Conservation (phyloP, 2,329 filamentous ascomycete genomes). For the Aspergillus proliferans region DNA sequence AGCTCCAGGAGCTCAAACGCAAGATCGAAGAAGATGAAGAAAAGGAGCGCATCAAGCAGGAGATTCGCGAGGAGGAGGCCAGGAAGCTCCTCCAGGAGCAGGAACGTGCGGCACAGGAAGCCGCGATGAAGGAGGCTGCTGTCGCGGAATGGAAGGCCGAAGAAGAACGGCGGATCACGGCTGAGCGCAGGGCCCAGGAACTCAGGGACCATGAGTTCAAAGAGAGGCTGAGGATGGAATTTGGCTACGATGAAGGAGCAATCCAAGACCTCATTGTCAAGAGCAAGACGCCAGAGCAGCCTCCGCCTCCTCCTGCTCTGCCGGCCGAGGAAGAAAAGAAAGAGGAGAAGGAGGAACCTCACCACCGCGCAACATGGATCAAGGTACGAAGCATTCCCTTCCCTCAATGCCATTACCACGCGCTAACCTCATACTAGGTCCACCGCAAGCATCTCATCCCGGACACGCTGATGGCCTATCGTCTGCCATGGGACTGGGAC, state of each 20-base stretch:
- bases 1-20: conserved; percentile 26
- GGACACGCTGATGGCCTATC: conserved; percentile 42
- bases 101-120: conserved; percentile 24
- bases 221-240: conserved; percentile 33
- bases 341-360: conserved; percentile 24
- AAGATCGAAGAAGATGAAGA: conserved; percentile 40
- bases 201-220: conserved; percentile 28
- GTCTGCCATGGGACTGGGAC: conserved; percentile 43
- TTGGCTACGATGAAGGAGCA: conserved; percentile 37
- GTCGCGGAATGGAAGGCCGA: conserved; percentile 32
- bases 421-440: conserved; percentile 25
- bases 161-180: conserved; percentile 21
- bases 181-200: conserved; percentile 28
- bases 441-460: conserved; percentile 42
- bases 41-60: conserved; percentile 35
- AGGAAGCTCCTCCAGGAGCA: conserved; percentile 32
- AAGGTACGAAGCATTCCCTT: conserved; percentile 27
- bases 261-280: conserved; percentile 38
- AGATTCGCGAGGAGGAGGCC: conserved; percentile 40
- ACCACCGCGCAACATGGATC: conserved; percentile 35
- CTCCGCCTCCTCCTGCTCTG: neutral
- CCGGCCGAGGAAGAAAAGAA: conserved; percentile 20
- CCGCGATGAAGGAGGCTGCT: conserved; percentile 36
- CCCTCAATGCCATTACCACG: neutral
- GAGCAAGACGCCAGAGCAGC: conserved; percentile 32